Evolutionary conservation across 73 alveolate genomes (phyloP).

Genomic region (Paraurostyla sp.): DNA sequence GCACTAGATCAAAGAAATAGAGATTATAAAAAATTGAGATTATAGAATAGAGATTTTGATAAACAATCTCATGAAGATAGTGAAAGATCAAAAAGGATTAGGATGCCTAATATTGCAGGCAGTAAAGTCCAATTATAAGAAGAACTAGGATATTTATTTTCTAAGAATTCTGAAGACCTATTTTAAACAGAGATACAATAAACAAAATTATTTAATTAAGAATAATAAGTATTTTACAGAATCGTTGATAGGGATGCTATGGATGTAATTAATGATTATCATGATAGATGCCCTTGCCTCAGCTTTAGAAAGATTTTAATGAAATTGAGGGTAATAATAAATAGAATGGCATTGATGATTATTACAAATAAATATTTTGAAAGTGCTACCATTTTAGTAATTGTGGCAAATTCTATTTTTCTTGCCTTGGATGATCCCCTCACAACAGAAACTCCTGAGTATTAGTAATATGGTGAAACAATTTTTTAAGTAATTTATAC

Average conservation of each 20-base stretch:
- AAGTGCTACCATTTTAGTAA: conserved; percentile 22
- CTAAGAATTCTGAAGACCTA: not conserved
- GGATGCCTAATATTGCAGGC: conserved; percentile 11
- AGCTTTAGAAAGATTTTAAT: conserved; percentile 45
- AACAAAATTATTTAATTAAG: not conserved
- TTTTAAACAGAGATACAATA: not conserved
- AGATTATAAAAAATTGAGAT: not conserved
- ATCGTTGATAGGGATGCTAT: conserved; percentile 67
- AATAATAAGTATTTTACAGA: not conserved
- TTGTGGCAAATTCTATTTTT: conserved; percentile 37
- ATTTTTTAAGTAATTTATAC: conserved; percentile 26
- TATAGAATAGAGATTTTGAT: not conserved
- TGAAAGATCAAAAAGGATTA: conserved; percentile 15
- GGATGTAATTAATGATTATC: conserved; percentile 56
- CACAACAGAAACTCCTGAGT: not conserved
- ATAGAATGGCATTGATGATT: conserved; percentile 19
- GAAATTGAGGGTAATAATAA: conserved; percentile 29
- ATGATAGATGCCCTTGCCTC: conserved; percentile 72
- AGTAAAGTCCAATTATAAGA: not conserved
- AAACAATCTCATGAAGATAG: not conserved
- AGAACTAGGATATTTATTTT: conserved; percentile 6
- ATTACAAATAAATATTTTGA: conserved; percentile 43
- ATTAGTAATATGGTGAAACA: not conserved
- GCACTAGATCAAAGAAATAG: too few relatives aligned
- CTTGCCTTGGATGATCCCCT: conserved; percentile 53